phyloP scores from a whole-genome alignment of 2,329 filamentous ascomycete genomes.

The Cercospora sp. region DNA sequence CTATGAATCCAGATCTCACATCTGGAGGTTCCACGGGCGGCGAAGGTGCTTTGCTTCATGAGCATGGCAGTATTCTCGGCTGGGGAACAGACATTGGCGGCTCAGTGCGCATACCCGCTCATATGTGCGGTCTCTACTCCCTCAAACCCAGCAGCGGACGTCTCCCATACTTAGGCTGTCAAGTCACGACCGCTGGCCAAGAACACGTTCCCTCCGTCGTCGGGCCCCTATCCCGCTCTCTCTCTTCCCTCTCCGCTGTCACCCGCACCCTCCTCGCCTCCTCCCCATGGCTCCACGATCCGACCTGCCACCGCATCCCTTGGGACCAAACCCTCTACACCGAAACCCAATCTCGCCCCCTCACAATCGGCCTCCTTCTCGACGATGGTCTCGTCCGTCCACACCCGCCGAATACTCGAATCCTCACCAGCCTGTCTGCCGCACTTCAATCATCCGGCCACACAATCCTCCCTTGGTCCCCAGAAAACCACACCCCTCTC shows the following conservation, averaged over 20 bases:
- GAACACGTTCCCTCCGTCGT: conserved; percentile 64
- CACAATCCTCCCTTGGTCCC: conserved; percentile 45
- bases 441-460: conserved; percentile 39
- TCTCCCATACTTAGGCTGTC: conserved; percentile 59
- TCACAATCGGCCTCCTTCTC: conserved; percentile 30
- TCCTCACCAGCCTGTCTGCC: conserved; percentile 18
- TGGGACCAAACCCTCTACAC: conserved; percentile 42
- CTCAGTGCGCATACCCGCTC: conserved; percentile 51
- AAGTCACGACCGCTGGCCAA: conserved; percentile 64
- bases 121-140: conserved; percentile 52
- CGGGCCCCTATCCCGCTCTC: conserved; percentile 59
- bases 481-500: conserved; percentile 45
- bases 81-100: conserved; percentile 57
- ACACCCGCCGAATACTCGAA: conserved; percentile 29
- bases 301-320: conserved; percentile 43
- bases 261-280: conserved; percentile 37
- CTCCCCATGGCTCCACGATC: conserved; percentile 47
- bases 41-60: conserved; percentile 45
- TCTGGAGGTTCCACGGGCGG: conserved; percentile 53
- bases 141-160: conserved; percentile 56
- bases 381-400: conserved; percentile 33
- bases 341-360: conserved; percentile 13
- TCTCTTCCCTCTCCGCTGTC: conserved; percentile 52
- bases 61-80: conserved; percentile 48
- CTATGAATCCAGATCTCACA: conserved; percentile 46